Evolutionary conservation across 2,329 filamentous ascomycete species (phyloP).

Genomic region (Pestalotiopsis sp.): DNA sequence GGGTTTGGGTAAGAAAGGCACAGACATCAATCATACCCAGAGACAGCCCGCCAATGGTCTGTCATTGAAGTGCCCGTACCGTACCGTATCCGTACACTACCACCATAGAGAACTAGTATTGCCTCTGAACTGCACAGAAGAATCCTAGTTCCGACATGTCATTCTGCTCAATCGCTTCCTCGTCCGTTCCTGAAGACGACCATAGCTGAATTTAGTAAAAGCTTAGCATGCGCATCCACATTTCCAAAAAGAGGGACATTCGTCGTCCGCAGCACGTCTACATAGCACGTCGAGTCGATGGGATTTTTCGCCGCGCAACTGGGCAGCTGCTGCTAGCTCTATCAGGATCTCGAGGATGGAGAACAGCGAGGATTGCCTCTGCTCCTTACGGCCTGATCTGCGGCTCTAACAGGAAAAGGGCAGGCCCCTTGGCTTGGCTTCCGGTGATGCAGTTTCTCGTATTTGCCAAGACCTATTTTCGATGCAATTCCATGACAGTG

Average conservation of each 20-base stretch:
- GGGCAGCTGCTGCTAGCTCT: not conserved
- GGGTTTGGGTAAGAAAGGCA: not conserved
- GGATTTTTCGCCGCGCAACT: not conserved
- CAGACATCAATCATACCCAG: not conserved
- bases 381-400: not conserved
- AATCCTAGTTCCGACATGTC: not conserved
- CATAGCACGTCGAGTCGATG: not conserved
- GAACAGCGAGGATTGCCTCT: not conserved
- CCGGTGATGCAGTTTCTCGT: not conserved
- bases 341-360: not conserved
- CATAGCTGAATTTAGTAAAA: not conserved
- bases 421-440: not conserved
- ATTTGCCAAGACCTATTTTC: not conserved
- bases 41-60: not conserved
- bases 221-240: not conserved
- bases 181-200: not conserved
- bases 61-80: not conserved
- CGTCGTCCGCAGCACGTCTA: not conserved
- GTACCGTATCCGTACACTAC: not conserved
- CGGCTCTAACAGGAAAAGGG: not conserved
- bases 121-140: not conserved
- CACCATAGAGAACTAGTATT: not conserved
- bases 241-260: not conserved
- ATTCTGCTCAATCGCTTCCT: not conserved
- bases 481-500: not conserved